phyloP scores from a whole-genome alignment of 2,329 filamentous ascomycete species.

The Hypoxylon sp. region DNA sequence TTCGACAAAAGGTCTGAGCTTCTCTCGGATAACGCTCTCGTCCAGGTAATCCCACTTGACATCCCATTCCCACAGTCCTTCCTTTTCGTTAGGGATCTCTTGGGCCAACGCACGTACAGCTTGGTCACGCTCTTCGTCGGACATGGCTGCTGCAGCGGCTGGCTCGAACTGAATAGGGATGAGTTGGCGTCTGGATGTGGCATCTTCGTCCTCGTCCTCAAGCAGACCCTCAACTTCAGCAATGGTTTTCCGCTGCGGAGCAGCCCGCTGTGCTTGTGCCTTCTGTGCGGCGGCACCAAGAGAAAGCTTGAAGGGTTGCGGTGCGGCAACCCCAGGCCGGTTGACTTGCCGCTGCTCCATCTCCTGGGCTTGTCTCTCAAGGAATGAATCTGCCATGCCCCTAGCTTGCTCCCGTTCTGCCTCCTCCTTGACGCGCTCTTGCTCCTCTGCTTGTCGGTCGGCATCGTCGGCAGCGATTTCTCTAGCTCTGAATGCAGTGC shows the following conservation, averaged over 20 bases:
- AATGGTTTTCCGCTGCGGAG: slow-evolving; percentile 80
- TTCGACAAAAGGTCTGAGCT: slow-evolving; percentile 94
- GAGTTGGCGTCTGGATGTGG: slow-evolving; percentile 79
- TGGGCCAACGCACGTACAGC: slow-evolving; percentile 86
- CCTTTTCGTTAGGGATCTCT: slow-evolving; percentile 90
- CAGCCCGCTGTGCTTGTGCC: slow-evolving; percentile 69
- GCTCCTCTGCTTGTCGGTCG: slow-evolving; percentile 83
- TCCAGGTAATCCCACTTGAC: slow-evolving; percentile 95
- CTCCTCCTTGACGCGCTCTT: slow-evolving; percentile 78
- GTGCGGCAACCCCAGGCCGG: slow-evolving; percentile 63
- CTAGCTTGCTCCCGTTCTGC: slow-evolving; percentile 83
- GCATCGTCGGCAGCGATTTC: slow-evolving; percentile 85
- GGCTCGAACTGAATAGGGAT: slow-evolving; percentile 87
- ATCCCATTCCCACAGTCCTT: slow-evolving; percentile 91
- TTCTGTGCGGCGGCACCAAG: slow-evolving; percentile 90
- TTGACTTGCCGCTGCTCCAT: slow-evolving; percentile 67
- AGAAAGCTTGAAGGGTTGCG: slow-evolving; percentile 91
- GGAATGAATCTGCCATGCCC: slow-evolving; percentile 91
- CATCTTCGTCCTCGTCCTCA: slow-evolving; percentile 92
- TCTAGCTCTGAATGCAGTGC: slow-evolving; percentile 78
- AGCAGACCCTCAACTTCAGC: slow-evolving; percentile 95
- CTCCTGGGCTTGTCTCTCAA: slow-evolving; percentile 86
- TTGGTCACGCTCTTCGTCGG: slow-evolving; percentile 88
- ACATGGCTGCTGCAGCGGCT: slow-evolving; percentile 76
- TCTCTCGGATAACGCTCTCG: slow-evolving; percentile 83